Evolutionary conservation across 306 rosid genomes (phyloP).

Genomic region (Potentilla sterilis): DNA sequence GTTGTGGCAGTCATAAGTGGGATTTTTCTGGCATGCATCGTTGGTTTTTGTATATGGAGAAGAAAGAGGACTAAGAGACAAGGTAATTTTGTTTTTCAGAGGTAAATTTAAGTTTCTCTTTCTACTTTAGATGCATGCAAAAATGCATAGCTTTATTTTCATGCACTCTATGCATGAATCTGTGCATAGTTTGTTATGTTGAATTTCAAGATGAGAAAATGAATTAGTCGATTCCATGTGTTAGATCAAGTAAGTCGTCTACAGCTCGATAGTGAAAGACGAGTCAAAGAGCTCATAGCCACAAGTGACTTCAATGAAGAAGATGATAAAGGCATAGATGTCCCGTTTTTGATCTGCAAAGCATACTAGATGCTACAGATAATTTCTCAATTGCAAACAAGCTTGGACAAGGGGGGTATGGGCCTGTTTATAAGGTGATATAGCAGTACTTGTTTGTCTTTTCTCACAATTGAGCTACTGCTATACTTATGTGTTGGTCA

Average conservation of each 20-base stretch:
- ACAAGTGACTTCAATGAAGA: slow-evolving; percentile 43
- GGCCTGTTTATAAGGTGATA: slow-evolving; percentile 66
- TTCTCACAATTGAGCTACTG: neutral
- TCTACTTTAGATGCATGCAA: neutral
- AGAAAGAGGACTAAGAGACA: slow-evolving; percentile 34
- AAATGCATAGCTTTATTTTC: neutral
- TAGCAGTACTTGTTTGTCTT: neutral
- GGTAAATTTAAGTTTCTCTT: neutral
- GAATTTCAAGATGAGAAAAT: neutral
- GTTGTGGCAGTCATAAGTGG: slow-evolving; percentile 22
- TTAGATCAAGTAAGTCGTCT: slow-evolving; percentile 1
- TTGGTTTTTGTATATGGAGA: slow-evolving; percentile 35
- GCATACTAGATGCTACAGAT: slow-evolving; percentile 50
- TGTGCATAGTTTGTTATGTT: neutral
- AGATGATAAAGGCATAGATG: slow-evolving; percentile 47
- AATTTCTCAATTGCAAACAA: slow-evolving; percentile 51
- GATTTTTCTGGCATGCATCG: slow-evolving; percentile 32
- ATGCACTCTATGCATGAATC: neutral
- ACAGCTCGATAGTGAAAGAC: slow-evolving; percentile 27
- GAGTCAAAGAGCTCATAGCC: slow-evolving; percentile 40
- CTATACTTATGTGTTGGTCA: slow-evolving; percentile 12
- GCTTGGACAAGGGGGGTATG: slow-evolving; percentile 70
- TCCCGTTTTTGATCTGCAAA: slow-evolving; percentile 54
- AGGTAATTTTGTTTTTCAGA: slow-evolving; percentile 27
- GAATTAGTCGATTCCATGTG: neutral